phyloP scores from a whole-genome alignment of 495 filamentous ascomycete species.

The Penicillium taxi region DNA sequence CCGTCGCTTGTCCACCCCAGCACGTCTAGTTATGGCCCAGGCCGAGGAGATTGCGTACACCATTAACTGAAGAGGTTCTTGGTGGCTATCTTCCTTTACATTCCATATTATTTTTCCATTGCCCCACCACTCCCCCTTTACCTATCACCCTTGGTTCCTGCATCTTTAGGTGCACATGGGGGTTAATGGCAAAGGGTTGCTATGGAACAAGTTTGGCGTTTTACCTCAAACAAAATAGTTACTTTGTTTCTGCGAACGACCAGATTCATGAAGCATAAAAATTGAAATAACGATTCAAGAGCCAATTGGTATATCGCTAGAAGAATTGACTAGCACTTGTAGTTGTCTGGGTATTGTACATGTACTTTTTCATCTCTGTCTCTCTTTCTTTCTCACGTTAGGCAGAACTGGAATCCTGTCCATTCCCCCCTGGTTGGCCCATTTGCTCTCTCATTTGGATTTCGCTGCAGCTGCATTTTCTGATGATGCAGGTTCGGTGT shows the following conservation, averaged over 20 bases:
- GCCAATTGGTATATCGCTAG: constrained; percentile 6
- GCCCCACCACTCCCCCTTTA: not conserved
- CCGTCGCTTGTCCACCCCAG: constrained; percentile 19
- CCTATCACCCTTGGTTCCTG: too few species aligned
- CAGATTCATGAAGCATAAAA: too few species aligned
- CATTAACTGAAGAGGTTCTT: not conserved
- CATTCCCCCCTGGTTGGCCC: not conserved
- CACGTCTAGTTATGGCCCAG: constrained; percentile 17
- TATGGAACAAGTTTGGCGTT: not conserved
- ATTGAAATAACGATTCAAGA: not conserved
- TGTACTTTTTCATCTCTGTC: constrained; percentile 1
- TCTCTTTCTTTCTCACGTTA: not conserved
- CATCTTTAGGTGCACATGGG: too few species aligned
- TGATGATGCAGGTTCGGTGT: constrained; percentile 12
- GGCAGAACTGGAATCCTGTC: constrained; percentile 2
- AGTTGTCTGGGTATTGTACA: constrained; percentile 10
- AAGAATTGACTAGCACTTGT: not conserved
- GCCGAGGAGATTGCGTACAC: constrained; percentile 8
- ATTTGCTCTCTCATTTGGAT: constrained; percentile 1
- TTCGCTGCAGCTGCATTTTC: constrained; percentile 2
- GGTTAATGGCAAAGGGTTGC: not conserved
- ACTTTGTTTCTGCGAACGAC: too few species aligned
- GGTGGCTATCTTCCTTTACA: not conserved
- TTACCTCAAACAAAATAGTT: too few species aligned
- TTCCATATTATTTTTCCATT: not conserved